Evolutionary conservation across 2,329 filamentous ascomycete genomes (phyloP), one percentile per base, ranked within the genome.

Genomic region (Shiraia sp.): DNA sequence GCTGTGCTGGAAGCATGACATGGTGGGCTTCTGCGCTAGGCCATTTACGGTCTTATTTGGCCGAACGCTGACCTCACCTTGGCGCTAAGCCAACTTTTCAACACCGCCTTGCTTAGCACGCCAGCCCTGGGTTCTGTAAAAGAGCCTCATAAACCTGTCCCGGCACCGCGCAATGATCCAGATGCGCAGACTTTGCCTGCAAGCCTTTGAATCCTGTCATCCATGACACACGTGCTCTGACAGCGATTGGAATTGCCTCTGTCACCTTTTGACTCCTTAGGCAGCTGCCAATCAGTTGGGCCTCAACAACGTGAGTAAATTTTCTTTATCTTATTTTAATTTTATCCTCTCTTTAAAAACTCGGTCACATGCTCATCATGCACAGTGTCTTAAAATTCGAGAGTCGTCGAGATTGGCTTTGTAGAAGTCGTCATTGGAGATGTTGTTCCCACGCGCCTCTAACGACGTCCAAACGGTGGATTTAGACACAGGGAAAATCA

Each of bases 401-500:
- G 8, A 4, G 4, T 8, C 31, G 16, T 6, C 31, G 13, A 4
- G 9, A 16, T 16, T n/a, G 17, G 6, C n/a, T 22, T 22, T 33
- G 31, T 12, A 35, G 25, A 27, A 14, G 7, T 10, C 35, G 26
- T n/a, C 30, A 15, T 13, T 27, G 19, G 4, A 22, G 8, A 22
- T 22, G 19, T 22, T 22, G 19, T 13, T 17, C 17, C 8, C 32
- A 27, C 27, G n/a, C 32, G 14, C 23, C 49, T 40, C 42, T 35
- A 34, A 41, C 32, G 30, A 35, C 19, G 6, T 35, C 10, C 47
- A 53, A 31, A 36, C 34, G 36, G 42, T 32, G 10, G 36, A 45
- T 19, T 46, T 78, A 9, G 72, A 82, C 48, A 83, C 80, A 17
- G 65, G 65, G 33, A 68, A 76, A 51, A 88, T 89, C 56, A 77